Evolutionary conservation across 768 basidiomycete species (phyloP), one percentile per base, ranked within the genome.

Genomic region (Asterophora lycoperdoides): DNA sequence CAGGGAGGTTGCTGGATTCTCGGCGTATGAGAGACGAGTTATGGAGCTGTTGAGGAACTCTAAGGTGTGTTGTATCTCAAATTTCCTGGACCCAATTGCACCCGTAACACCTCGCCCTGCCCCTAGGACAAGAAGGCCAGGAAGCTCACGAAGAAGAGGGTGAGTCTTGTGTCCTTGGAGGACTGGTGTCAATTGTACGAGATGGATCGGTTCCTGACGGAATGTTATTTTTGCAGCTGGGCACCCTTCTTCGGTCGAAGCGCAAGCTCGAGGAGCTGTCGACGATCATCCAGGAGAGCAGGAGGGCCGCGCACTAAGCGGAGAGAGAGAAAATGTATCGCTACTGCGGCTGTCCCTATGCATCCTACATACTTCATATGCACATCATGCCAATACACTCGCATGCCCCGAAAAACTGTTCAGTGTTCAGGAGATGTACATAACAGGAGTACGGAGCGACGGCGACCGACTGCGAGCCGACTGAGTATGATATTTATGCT

Each of bases 61-160:
- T 56, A 96, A 95, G 79, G 89, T 89, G 66, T 58, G 85, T 68
- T 29, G 36, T 30, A 26, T 53, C 8, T 34, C 28, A 23, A 13
- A 26, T 18, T 5, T 6, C 1, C 9, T 17, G 29, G 1, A 15
- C 39, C 35, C 30, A 48, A 20, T 8, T 19, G n/a, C 13, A 15
- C 13, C 8, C 32, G 46, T 44, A 30, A 56, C 20, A 1, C 18
- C 10, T 15, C 43, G 28, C 23, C 30, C 8, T 40, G 13, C 11
- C 41, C 49, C 38, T 63, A 93, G 93, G 95, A 99, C 71, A 99
- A 99, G 84, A 97, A 95, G 75, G 95, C 95, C 52, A 81, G 93
- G 70, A 98, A 98, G 78, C 77, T 98, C 79, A 94, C 93, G 61
- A 99, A 99, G 86, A 97, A 95, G 79, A 86, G 93, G 79, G 95